A percentile compares a stretch with the other conserved stretches of the same genome.
Evolutionary conservation across 2,329 filamentous ascomycete genomes (phyloP).

Genomic region (Didymella exigua): DNA sequence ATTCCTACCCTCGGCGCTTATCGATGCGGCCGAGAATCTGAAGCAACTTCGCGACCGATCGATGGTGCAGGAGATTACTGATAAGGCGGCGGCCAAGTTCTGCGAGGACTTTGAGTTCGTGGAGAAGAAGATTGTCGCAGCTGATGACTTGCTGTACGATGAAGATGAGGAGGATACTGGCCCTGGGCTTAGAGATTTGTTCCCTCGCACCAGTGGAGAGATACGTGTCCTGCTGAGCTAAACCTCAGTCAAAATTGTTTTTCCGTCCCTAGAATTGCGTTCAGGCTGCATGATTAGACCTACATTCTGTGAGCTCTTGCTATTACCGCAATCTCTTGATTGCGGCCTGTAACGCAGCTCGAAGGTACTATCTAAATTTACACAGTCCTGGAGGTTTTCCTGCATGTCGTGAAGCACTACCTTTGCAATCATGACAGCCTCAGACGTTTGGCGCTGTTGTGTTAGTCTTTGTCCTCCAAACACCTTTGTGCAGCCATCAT

Average conservation of each 20-base stretch:
- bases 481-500: background rate
- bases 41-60: conserved; percentile 73
- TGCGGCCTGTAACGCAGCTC: too few relatives aligned
- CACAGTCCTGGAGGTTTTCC: too few relatives aligned
- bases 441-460: too few relatives aligned
- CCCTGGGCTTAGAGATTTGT: conserved; percentile 59
- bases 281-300: too few relatives aligned
- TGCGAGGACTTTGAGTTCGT: conserved; percentile 81
- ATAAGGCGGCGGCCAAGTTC: conserved; percentile 82
- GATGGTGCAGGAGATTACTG: conserved; percentile 76
- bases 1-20: conserved; percentile 89
- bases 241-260: background rate
- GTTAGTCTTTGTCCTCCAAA: too few relatives aligned
- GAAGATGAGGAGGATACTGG: conserved; percentile 47
- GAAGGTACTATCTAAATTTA: too few relatives aligned
- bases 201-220: conserved; percentile 68
- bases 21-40: conserved; percentile 86
- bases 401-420: too few relatives aligned
- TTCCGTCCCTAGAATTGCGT: too few relatives aligned
- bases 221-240: conserved; percentile 68
- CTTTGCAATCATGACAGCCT: too few relatives aligned
- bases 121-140: conserved; percentile 64
- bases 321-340: too few relatives aligned
- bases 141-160: conserved; percentile 58
- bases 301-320: too few relatives aligned